Base-by-base conservation (phyloP, 306 rosid species). In the Lathyrus aphaca region DNA sequence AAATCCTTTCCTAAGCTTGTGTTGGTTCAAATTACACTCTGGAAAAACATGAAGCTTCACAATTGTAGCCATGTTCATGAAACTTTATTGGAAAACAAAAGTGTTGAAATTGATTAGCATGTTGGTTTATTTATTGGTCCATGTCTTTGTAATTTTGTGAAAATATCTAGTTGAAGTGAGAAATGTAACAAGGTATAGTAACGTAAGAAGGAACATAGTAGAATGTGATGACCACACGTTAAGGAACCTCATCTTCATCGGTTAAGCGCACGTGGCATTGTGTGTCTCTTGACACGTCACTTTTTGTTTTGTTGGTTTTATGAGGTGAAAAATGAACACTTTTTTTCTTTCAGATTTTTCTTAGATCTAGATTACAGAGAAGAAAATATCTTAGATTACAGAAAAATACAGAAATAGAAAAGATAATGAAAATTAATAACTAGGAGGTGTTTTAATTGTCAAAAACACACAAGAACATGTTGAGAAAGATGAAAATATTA, bases 191-290 rank as follows among this genome's bases (percentile, higher is more conserved):
- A 9, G 11, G 10, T 10, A 40, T 35, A 12, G 25, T 67, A 19
- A 53, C 69, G 83, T 57, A 51, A 75, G 53, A 44, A 79, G 64
- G 69, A 72, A 86, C 79, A 71, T 46, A 60, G 81, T 37, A 69
- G 78, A 81, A 30, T 60, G 96, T 88, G 98, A 86, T 57, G 86
- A 79, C 98, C 98, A 90, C 98, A 93, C 96, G 96, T 88, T 88
- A 19, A 56, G 77, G 87, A 90, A 84, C 83, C 88, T 72, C 23
- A 90, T 87, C 95, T 73, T 16, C 72, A 9, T 32, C 5, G 67
- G 30, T 69, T 39, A 1, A 10, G 39, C 82, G 80, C 92, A 84
- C 98, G 89, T 92, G 87, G 80, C 83, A 13, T 4, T 7, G 66
- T 77, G 66, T 79, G 88, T 57, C 77, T 69, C 18, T 12, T 30